Evolutionary conservation across 352 stramenopile genomes (phyloP).

Genomic region (Detonula confervacea): DNA sequence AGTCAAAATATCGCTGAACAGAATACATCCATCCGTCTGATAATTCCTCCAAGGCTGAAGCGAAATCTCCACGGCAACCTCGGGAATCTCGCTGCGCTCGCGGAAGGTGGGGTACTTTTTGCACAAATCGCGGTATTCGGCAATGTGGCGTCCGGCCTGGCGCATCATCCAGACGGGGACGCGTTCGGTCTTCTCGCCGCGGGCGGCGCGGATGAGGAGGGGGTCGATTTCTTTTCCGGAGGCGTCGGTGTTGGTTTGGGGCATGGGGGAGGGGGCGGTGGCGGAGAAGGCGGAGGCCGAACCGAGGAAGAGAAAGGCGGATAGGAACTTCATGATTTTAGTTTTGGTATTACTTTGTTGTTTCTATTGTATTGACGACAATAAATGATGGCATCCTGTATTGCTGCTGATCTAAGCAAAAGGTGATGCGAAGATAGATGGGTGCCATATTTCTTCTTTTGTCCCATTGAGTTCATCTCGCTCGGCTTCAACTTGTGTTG

Average conservation of each 20-base stretch:
- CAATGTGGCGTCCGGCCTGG: slow-evolving; percentile 88
- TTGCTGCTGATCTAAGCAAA: neutral
- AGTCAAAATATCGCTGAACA: slow-evolving; percentile 90
- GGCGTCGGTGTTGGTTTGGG: slow-evolving; percentile 31
- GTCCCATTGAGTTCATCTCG: too few species aligned
- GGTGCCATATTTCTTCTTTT: too few species aligned
- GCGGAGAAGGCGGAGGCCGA: slow-evolving; percentile 18
- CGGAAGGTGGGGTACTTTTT: slow-evolving; percentile 87
- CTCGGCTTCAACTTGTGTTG: neutral
- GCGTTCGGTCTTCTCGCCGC: slow-evolving; percentile 87
- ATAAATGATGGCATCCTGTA: neutral
- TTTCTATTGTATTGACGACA: slow-evolving; percentile 3
- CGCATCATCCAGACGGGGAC: slow-evolving; percentile 92
- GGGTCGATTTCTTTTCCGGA: slow-evolving; percentile 56
- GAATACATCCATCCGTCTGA: slow-evolving; percentile 89
- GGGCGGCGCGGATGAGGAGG: slow-evolving; percentile 86
- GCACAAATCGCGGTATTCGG: slow-evolving; percentile 87
- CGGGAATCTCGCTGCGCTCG: slow-evolving; percentile 87
- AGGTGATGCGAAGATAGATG: too few species aligned
- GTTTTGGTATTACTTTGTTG: neutral
- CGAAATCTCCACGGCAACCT: slow-evolving; percentile 88
- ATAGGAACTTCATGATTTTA: slow-evolving; percentile 52
- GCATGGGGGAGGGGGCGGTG: slow-evolving; percentile 1
- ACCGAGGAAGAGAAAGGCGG: slow-evolving; percentile 21
- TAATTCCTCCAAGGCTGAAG: slow-evolving; percentile 90